Base-by-base conservation (phyloP, 371 early-diverging fungal genomes). In the Rhizopus microsporus region DNA sequence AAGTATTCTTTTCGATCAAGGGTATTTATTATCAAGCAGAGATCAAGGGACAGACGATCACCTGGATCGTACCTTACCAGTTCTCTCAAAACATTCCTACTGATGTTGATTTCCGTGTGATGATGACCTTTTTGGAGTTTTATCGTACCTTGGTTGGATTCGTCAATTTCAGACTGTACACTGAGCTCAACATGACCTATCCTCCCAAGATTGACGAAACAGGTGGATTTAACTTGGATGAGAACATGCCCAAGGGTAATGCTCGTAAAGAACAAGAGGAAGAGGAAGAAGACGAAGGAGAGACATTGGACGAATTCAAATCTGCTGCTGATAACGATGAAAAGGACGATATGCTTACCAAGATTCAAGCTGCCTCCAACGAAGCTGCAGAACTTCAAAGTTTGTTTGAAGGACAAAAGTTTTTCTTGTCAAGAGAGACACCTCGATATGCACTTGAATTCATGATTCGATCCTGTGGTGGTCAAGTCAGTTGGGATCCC, bases 11-110 rank as follows among this genome's bases (percentile, higher is more conserved):
- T 62, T 93, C 94, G 13, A 95, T 97, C 87, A 98, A 98, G 84
- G 99, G 99, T 53, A 94, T 97, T 68, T 98, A 98, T 81, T 97
- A 96, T 73, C 97, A 96, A 81, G 96, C 92, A 15, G 95, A 95
- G 54, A 90, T 97, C 70, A 88, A 91, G 73, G 99, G 97, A 17
- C 93, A 94, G 73, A 84, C 84, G 42, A 81, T 98, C 37, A 95
- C 93, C 31, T 98, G 97, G 98, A 71, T 98, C 43, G 93, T 93
- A 13, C 99, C 99, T 16, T 93, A 93, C 76, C 89, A 93, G 72
- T 96, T 96, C 74, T 81, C 89, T 57, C 94, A 93, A 81, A 72
- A 87, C 81, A 77, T 88, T 16, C 97, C 99, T n/a, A 75, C 81
- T 23, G 94, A 94, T 72, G 98, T 98, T 23, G 99, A 98, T 77